These are phyloP conservation scores for Sclerotinia sclerotiorum DNA, from an alignment of 2,329 filamentous ascomycete species.

Conservation along the genomic window DNA sequence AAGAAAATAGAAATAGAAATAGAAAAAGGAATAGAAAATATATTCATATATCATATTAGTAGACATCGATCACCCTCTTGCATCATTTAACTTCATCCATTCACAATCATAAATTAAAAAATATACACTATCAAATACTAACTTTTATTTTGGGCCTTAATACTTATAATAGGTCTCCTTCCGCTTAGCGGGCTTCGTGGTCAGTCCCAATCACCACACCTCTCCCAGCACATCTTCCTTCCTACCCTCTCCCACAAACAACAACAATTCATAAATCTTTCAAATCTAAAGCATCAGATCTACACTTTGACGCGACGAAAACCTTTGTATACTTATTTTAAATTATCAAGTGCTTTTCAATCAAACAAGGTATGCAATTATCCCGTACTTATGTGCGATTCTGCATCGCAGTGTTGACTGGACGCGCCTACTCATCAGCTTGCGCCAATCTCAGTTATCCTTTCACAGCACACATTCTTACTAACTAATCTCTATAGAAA, in stretches of 20 bases:
- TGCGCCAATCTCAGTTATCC: slow-evolving; percentile 6
- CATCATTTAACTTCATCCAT: not conserved
- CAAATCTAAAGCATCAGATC: not conserved
- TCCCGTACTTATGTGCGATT: not conserved
- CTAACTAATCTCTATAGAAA: slow-evolving; percentile 28
- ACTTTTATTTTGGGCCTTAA: slow-evolving; percentile 12
- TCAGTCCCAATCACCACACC: slow-evolving; percentile 21
- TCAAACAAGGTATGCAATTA: slow-evolving; percentile 5
- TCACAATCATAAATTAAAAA: not conserved
- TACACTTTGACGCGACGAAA: not conserved
- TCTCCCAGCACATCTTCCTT: slow-evolving; percentile 18
- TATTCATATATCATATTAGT: not conserved
- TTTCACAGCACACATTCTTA: not conserved
- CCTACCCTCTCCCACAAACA: slow-evolving; percentile 6
- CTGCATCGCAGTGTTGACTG: not conserved
- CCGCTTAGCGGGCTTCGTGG: slow-evolving; percentile 22
- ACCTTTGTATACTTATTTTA: not conserved
- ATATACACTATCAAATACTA: not conserved
- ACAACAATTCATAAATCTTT: slow-evolving; percentile 17
- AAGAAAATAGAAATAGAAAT: not conserved
- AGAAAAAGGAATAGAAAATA: no score
- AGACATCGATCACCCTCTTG: not conserved
- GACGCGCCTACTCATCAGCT: slow-evolving; percentile 1
- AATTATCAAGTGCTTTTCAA: not conserved
- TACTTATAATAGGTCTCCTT: slow-evolving; percentile 10